phyloP scores from a whole-genome alignment of 495 filamentous ascomycete species.

The Darksidea phi region DNA sequence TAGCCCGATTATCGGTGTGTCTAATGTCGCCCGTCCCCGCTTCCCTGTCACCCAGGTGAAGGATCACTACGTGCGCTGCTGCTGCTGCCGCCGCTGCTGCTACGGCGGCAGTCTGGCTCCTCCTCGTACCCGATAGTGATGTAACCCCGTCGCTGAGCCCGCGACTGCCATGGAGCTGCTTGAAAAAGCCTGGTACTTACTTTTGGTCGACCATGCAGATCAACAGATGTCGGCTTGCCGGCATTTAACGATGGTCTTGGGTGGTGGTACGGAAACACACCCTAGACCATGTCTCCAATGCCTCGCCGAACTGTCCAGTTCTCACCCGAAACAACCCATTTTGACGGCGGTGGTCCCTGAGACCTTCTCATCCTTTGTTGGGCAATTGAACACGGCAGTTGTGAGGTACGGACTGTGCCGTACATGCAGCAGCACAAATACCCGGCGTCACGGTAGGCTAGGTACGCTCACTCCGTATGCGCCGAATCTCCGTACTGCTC shows the following conservation, averaged over 20 bases:
- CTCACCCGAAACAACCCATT: neutral
- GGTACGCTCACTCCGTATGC: slow-evolving; percentile 44
- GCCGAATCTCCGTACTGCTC: slow-evolving; percentile 71
- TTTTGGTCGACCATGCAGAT: slow-evolving; percentile 7
- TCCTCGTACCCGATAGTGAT: neutral
- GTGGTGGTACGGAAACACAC: slow-evolving; percentile 19
- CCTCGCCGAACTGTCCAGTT: neutral
- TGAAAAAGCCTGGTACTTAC: slow-evolving; percentile 1
- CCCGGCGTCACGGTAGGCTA: slow-evolving; percentile 5
- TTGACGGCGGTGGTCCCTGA: too few species aligned
- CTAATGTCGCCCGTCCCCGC: slow-evolving; percentile 10
- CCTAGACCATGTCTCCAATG: slow-evolving; percentile 14
- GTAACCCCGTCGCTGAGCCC: neutral
- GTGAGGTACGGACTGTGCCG: neutral
- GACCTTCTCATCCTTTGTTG: slow-evolving; percentile 16
- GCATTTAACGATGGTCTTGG: neutral
- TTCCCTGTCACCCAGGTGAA: slow-evolving; percentile 14
- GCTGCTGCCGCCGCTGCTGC: slow-evolving; percentile 20
- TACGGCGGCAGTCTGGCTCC: slow-evolving; percentile 3
- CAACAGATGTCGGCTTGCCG: slow-evolving; percentile 3
- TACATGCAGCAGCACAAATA: neutral
- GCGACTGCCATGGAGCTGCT: too few species aligned
- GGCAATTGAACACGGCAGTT: neutral
- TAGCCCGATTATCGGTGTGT: slow-evolving; percentile 15
- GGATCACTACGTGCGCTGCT: slow-evolving; percentile 28